phyloP scores from a whole-genome alignment of 345 rosid species.

The Trapa incisa region DNA sequence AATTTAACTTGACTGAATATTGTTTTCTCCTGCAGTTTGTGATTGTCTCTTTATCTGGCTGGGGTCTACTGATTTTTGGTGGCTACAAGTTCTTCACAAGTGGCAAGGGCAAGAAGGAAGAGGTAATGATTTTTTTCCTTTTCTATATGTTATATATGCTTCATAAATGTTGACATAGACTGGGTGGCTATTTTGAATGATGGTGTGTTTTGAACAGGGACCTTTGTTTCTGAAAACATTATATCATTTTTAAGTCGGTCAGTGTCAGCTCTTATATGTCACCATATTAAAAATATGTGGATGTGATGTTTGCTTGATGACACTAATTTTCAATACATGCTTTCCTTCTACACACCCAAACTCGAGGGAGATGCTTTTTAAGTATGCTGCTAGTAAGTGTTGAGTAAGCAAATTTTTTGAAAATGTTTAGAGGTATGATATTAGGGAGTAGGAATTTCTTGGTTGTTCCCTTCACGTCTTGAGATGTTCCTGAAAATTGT shows the following conservation, averaged over 20 bases:
- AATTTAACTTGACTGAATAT: conserved; percentile 2
- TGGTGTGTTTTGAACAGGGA: background rate
- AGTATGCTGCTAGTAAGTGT: background rate
- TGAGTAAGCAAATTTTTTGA: background rate
- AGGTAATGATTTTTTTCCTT: conserved; percentile 5
- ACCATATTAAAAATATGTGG: background rate
- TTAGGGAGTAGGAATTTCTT: background rate
- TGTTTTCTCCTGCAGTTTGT: conserved; percentile 19
- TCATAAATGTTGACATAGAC: background rate
- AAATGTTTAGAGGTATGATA: background rate
- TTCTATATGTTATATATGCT: background rate
- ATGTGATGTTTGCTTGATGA: background rate
- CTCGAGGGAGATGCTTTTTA: background rate
- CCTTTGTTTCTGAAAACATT: background rate
- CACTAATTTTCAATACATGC: background rate
- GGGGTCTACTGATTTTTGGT: conserved; percentile 21
- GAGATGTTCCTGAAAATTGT: background rate
- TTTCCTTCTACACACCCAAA: background rate
- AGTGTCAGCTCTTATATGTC: background rate
- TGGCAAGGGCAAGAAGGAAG: conserved; percentile 27
- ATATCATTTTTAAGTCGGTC: background rate
- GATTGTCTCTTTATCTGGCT: conserved; percentile 24
- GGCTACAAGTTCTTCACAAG: conserved; percentile 22
- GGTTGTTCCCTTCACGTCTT: background rate
- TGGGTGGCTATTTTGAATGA: background rate